Percentiles rank a stretch among this genome's conserved stretches.
Conservation (phyloP, 768 basidiomycete species). For the Boletus vermiculosoides region DNA sequence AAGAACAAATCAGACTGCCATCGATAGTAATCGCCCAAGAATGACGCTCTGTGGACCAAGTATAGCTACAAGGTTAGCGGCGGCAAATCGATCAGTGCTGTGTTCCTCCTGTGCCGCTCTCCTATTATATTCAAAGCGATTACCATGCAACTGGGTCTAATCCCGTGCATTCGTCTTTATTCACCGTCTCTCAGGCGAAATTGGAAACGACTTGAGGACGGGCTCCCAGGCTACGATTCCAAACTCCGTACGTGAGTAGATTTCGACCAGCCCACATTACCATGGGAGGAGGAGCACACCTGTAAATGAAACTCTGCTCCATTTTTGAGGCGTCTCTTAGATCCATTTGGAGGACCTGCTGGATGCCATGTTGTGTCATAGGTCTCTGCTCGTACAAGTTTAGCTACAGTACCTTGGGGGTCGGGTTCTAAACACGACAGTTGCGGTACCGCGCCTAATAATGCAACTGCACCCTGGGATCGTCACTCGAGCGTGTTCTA, state of each 20-base stretch:
- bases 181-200: slow-evolving; percentile 21
- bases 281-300: background rate
- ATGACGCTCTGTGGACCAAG: slow-evolving; percentile 4
- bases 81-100: slow-evolving; percentile 5
- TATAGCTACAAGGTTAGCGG: slow-evolving; percentile 9
- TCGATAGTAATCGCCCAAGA: slow-evolving; percentile 7
- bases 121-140: slow-evolving; percentile 8
- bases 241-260: slow-evolving; percentile 20
- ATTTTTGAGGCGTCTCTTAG: slow-evolving; percentile 7
- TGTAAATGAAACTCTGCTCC: slow-evolving; percentile 22
- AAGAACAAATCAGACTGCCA: too few relatives aligned
- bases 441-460: slow-evolving; percentile 21
- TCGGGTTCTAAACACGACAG: background rate
- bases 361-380: background rate
- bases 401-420: background rate
- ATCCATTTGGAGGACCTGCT: background rate
- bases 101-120: background rate
- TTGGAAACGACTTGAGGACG: slow-evolving; percentile 8
- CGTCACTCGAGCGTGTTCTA: background rate
- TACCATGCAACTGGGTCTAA: slow-evolving; percentile 2
- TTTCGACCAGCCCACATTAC: slow-evolving; percentile 1
- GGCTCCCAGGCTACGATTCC: slow-evolving; percentile 23
- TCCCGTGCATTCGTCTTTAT: background rate
- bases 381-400: slow-evolving; percentile 7
- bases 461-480: background rate